Percentiles rank a stretch among this genome's conserved stretches.
Evolutionary conservation across 495 filamentous ascomycete genomes (phyloP).

Genomic region (Elaphomyces granulatus): DNA sequence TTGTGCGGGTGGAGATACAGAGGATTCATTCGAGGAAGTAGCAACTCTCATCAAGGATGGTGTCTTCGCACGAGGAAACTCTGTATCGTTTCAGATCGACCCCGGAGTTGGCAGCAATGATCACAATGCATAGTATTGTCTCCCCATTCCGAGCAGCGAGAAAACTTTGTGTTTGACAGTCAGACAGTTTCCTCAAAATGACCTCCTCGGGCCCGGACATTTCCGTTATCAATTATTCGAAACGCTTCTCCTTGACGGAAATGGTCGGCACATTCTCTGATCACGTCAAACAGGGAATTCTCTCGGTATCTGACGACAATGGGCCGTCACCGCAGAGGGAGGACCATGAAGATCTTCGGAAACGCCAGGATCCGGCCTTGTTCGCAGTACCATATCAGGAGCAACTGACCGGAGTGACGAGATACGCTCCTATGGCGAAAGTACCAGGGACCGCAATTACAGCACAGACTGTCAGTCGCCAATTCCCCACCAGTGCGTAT

Average conservation of each 20-base stretch:
- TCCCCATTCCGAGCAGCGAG: neutral
- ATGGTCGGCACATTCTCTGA: slow-evolving; percentile 52
- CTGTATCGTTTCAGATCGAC: slow-evolving; percentile 36
- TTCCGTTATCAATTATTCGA: slow-evolving; percentile 44
- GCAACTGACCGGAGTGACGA: slow-evolving; percentile 44
- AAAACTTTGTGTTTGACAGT: slow-evolving; percentile 3
- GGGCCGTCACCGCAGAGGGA: slow-evolving; percentile 21
- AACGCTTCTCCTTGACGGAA: slow-evolving; percentile 47
- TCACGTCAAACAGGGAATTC: slow-evolving; percentile 25
- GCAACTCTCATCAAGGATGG: slow-evolving; percentile 24
- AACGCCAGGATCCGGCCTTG: slow-evolving; percentile 16
- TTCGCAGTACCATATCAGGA: slow-evolving; percentile 44
- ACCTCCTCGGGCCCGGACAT: slow-evolving; percentile 36
- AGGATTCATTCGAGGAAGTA: slow-evolving; percentile 31
- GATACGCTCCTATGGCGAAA: slow-evolving; percentile 61
- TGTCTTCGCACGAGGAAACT: slow-evolving; percentile 35
- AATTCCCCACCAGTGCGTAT: slow-evolving; percentile 49
- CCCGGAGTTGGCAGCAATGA: slow-evolving; percentile 32
- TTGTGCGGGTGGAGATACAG: slow-evolving; percentile 47
- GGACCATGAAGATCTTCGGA: slow-evolving; percentile 16
- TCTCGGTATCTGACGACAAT: slow-evolving; percentile 28
- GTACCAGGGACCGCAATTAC: slow-evolving; percentile 52
- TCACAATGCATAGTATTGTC: slow-evolving; percentile 48
- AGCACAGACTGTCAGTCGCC: slow-evolving; percentile 35
- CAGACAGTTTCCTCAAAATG: slow-evolving; percentile 49